Evolutionary conservation across 805 yeast genomes (phyloP), one percentile per base, ranked within the genome.

Genomic region (Lipomyces japonicus): DNA sequence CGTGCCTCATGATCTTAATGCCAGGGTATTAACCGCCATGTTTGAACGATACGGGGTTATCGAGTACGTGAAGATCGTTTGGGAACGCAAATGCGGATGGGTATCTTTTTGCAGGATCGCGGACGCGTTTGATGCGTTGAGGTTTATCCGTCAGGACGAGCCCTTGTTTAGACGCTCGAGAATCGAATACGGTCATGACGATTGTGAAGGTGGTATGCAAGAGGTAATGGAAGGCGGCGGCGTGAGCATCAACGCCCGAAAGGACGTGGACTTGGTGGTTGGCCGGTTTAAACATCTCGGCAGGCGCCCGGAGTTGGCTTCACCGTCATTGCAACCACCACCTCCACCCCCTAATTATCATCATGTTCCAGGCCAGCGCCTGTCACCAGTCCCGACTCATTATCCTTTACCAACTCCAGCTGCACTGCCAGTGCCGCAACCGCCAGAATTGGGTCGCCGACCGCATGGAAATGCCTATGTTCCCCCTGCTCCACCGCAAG

Each of bases 51-150:
- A 50, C 26, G 57, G 57, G 5, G 51, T 26, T 1, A 53, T 53
- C 16, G 57, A 53, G 39, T 53, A 53, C 38, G 57, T 53, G n/a
- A 53, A 53, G 36, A 50, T 53, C n/a, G 54, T 46, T 4, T 53
- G 51, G 50, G 55, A 45, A 16, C 44, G 51, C 6, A 49, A 51
- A 30, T 50, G 51, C 26, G 57, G 51, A 3, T 53, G 57, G 57
- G 51, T 53, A 16, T 37, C 49, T 18, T 53, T 53, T 30, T 53
- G 57, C 32, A 34, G 57, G 21, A 43, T 50, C 10, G 55, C 51
- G 9, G 51, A 49, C 22, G 56, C 57, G 18, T 51, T 45, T 22
- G 57, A 53, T 31, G 57, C 57, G 21, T 21, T 49, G 21, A 34
- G 56, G 7, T 40, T 44, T 24, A 41, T 53, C 22, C n/a, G 39